Base-by-base conservation (phyloP, 2,329 filamentous ascomycete species). In the Niveomyces coronatus region DNA sequence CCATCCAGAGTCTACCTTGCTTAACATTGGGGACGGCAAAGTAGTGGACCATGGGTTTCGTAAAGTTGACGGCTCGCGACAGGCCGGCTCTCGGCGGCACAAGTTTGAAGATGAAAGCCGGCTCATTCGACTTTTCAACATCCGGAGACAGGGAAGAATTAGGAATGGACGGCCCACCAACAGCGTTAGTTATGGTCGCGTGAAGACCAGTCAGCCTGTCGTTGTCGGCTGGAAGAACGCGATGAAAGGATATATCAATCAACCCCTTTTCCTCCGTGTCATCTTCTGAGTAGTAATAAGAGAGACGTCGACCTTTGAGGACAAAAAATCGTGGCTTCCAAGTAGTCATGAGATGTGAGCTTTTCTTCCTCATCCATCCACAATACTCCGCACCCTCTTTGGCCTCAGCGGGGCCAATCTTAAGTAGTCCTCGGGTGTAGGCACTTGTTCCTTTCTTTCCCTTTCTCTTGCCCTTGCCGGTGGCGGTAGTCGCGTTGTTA, bases 281-380 rank as follows among this genome's bases (percentile, higher is more conserved):
- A 46, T 84, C 77, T 53, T 96, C 89, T 1, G 85, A 85, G 57
- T 98, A 98, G 62, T 94, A 98, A 64, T 98, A 98, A 0, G 88
- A 87, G 20, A 98, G 67, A 4, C 91, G 80, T 37, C 89, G 79
- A 20, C 91, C 91, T 53, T 87, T 88, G 41, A 98, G 75, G 7
- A 98, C 81, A 54, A 98, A 98, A n/a, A 96, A 71, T 10, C 91
- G 80, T 10, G 88, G 84, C 55, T 96, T 98, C 91, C 91, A 98
- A 2, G 88, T 94, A 3, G 87, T 87, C 81, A 98, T 94, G 23
- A 96, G 68, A 52, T 89, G 91, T 2, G 86, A 89, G 43, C 86
- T 94, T 61, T 93, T 88, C 71, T 98, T 98, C 69, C 91, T 96
- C 91, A 98, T 98, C 91, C 91, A 98, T 1, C 91, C 91, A 52